phyloP scores from a whole-genome alignment of 2,329 filamentous ascomycete species.

The Diaporthe vaccinii region DNA sequence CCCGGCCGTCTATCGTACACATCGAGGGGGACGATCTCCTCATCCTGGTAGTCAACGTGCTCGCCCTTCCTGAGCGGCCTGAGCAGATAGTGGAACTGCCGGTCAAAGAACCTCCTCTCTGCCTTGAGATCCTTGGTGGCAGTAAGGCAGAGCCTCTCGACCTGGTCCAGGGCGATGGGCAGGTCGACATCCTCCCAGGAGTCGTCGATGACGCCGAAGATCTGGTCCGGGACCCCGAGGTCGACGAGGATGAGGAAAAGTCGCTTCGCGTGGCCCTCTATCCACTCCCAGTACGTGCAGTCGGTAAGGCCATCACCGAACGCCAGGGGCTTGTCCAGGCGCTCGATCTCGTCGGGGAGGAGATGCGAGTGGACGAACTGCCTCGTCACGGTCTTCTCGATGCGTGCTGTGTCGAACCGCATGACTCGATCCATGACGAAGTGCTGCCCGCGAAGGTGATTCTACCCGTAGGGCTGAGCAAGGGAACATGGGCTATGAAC shows the following conservation, averaged over 20 bases:
- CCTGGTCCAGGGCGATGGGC: conserved; percentile 75
- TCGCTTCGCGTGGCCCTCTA: conserved; percentile 75
- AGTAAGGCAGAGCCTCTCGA: conserved; percentile 73
- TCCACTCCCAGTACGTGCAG: conserved; percentile 85
- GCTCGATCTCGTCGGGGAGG: conserved; percentile 71
- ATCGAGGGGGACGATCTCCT: conserved; percentile 79
- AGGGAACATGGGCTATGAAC: conserved; percentile 12
- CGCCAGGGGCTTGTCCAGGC: conserved; percentile 72
- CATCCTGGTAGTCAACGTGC: conserved; percentile 74
- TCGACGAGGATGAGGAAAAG: conserved; percentile 81
- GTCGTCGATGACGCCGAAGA: conserved; percentile 81
- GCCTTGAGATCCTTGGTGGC: conserved; percentile 71
- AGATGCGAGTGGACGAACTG: conserved; percentile 77
- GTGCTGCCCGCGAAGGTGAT: conserved; percentile 1
- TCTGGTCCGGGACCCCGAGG: conserved; percentile 78
- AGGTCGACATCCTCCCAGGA: conserved; percentile 84
- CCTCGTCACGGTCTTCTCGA: conserved; percentile 77
- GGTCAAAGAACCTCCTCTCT: conserved; percentile 78
- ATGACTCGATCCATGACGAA: conserved; percentile 29
- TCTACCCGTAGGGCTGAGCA: conserved; percentile 30
- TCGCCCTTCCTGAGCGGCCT: conserved; percentile 71
- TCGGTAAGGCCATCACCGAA: conserved; percentile 79
- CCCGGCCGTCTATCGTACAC: conserved; percentile 70
- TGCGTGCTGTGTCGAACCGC: conserved; percentile 81
- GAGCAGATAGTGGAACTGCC: conserved; percentile 80